phyloP scores from a whole-genome alignment of 2,329 filamentous ascomycete species.

The Colletotrichum neosansevieriae region DNA sequence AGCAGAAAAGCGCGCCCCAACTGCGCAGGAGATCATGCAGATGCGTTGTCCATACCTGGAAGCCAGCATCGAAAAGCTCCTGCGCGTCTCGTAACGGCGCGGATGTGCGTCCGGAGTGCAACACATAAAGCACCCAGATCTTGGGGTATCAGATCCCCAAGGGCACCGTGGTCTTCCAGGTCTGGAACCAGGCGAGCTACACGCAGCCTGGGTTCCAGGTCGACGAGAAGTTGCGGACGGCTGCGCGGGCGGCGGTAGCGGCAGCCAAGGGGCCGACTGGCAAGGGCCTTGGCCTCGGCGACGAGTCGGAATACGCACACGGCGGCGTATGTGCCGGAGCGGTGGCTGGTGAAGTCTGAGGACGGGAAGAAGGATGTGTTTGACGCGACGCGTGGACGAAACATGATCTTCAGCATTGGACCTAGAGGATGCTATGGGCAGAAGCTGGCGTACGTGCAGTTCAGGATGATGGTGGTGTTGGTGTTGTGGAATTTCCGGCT shows the following conservation, averaged over 20 bases:
- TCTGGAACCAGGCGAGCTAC: conserved; percentile 43
- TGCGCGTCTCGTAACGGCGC: conserved; percentile 44
- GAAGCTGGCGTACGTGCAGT: conserved; percentile 47
- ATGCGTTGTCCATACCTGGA: conserved; percentile 46
- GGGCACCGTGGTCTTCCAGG: conserved; percentile 42
- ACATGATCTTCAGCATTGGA: conserved; percentile 52
- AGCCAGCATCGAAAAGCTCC: conserved; percentile 47
- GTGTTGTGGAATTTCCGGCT: conserved; percentile 21
- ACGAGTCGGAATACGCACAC: conserved; percentile 39
- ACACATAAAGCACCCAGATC: conserved; percentile 44
- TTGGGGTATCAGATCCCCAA: conserved; percentile 47
- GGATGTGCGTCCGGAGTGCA: conserved; percentile 44
- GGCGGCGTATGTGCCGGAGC: conserved; percentile 50
- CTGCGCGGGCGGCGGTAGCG: conserved; percentile 22
- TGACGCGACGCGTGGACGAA: conserved; percentile 50
- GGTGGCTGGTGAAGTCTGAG: conserved; percentile 48
- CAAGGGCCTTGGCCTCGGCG: conserved; percentile 42
- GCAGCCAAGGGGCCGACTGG: conserved; percentile 43
- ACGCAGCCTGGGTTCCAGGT: conserved; percentile 45
- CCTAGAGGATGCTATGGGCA: conserved; percentile 54
- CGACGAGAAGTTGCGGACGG: conserved; percentile 45
- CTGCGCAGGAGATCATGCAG: conserved; percentile 42
- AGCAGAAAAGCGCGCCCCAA: conserved; percentile 42
- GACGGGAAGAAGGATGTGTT: conserved; percentile 43
- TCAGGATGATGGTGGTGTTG: not conserved